These are phyloP conservation scores for Fusarium newnesense DNA, from an alignment of 2,329 filamentous ascomycete species.

Conservation along the genomic window DNA sequence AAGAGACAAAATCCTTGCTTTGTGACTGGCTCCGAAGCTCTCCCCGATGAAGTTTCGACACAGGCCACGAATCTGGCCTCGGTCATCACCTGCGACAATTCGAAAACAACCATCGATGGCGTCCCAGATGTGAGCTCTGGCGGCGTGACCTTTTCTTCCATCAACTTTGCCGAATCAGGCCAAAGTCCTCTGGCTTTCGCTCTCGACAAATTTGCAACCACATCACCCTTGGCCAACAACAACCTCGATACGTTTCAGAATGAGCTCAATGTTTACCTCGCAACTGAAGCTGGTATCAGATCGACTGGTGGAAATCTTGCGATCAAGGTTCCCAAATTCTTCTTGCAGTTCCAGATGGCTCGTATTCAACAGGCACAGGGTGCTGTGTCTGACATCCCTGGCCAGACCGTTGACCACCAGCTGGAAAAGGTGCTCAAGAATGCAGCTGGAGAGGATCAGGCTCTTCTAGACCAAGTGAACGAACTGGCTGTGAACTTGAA, in stretches of 20 bases:
- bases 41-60: constrained; percentile 62
- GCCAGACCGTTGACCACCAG: constrained; percentile 65
- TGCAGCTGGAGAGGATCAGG: constrained; percentile 59
- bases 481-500: constrained; percentile 46
- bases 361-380: constrained; percentile 70
- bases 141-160: constrained; percentile 59
- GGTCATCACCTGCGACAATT: constrained; percentile 60
- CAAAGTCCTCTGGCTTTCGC: constrained; percentile 64
- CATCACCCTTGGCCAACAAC: constrained; percentile 57
- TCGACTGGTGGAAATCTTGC: constrained; percentile 62
- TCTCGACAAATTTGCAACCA: constrained; percentile 63
- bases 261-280: constrained; percentile 65
- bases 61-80: constrained; percentile 54
- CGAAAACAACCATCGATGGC: constrained; percentile 58
- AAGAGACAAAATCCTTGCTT: constrained; percentile 60
- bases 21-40: constrained; percentile 59
- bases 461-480: constrained; percentile 64
- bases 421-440: constrained; percentile 68
- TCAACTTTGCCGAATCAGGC: constrained; percentile 65
- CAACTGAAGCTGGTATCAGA: constrained; percentile 68
- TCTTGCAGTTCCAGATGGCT: constrained; percentile 67
- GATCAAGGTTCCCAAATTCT: constrained; percentile 73
- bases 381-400: constrained; percentile 60
- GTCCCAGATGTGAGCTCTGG: constrained; percentile 68
- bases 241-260: constrained; percentile 64